Evolutionary conservation across 495 filamentous ascomycete species (phyloP).

Genomic region (Platismatia glauca): DNA sequence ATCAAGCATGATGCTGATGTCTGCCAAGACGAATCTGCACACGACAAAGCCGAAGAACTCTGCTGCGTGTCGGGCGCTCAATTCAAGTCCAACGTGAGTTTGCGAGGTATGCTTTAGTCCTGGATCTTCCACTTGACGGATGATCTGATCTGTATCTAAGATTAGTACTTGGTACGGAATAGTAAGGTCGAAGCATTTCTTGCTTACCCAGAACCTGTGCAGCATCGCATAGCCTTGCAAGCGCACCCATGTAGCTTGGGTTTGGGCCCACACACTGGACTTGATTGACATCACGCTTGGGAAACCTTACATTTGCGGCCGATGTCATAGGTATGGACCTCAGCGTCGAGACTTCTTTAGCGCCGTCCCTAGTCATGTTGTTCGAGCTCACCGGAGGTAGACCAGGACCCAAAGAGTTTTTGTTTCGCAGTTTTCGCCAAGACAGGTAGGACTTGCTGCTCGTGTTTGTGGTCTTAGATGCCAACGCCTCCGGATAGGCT

Average conservation of each 20-base stretch:
- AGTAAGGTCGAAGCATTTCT: neutral
- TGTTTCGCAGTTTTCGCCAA: conserved; percentile 81
- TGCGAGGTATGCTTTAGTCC: conserved; percentile 72
- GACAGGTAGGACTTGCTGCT: conserved; percentile 62
- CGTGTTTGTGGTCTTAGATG: conserved; percentile 47
- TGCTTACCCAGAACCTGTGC: conserved; percentile 82
- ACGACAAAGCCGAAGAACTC: conserved; percentile 98
- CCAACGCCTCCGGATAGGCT: conserved; percentile 30
- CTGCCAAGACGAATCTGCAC: conserved; percentile 82
- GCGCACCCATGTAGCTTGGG: conserved; percentile 77
- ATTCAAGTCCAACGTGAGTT: conserved; percentile 87
- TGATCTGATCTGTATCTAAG: conserved; percentile 70
- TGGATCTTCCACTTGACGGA: conserved; percentile 89
- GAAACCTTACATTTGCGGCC: conserved; percentile 47
- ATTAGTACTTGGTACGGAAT: conserved; percentile 23
- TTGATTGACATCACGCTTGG: conserved; percentile 58
- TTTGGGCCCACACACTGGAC: conserved; percentile 74
- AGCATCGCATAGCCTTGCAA: conserved; percentile 89
- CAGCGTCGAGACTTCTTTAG: conserved; percentile 54
- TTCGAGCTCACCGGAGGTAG: conserved; percentile 26
- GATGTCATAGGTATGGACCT: conserved; percentile 75
- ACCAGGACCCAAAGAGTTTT: conserved; percentile 56
- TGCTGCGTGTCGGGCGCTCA: conserved; percentile 85
- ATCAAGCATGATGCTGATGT: conserved; percentile 79
- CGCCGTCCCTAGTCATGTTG: conserved; percentile 37